phyloP scores from a whole-genome alignment of 129 eudicot species.

The Logfia minima region DNA sequence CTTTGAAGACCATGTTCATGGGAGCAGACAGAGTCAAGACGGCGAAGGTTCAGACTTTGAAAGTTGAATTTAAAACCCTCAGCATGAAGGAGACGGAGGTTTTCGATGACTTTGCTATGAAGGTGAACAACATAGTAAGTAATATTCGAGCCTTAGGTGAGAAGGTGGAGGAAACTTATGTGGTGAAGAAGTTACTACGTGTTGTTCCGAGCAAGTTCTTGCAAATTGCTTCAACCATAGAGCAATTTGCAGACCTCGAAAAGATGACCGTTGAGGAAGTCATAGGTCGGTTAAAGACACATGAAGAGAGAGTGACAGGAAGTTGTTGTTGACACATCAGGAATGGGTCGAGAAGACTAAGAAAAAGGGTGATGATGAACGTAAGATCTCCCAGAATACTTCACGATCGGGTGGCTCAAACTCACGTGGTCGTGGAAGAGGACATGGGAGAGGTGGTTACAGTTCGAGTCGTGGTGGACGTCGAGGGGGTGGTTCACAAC shows the following conservation, averaged over 20 bases:
- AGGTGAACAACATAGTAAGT: no score
- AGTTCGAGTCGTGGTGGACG: no score
- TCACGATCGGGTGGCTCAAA: neutral
- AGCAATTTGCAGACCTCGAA: neutral
- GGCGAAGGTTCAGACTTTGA: neutral
- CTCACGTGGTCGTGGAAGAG: neutral
- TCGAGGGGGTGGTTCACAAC: neutral
- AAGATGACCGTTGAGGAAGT: neutral
- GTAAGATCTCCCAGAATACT: no score
- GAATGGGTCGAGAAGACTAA: neutral
- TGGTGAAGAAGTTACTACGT: neutral
- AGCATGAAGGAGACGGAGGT: no score
- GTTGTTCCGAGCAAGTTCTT: neutral
- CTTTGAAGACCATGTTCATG: neutral
- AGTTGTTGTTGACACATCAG: no score
- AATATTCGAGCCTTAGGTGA: no score
- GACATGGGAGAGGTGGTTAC: no score
- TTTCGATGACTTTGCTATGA: no score
- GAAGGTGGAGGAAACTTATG: no score
- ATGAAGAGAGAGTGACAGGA: neutral
- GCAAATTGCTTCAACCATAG: neutral
- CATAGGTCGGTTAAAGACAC: neutral
- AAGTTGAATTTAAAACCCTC: no score
- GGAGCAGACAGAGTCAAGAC: neutral
- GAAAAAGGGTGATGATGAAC: neutral